phyloP scores from a whole-genome alignment of 805 yeast species.

The Schizosaccharomyces lindneri region DNA sequence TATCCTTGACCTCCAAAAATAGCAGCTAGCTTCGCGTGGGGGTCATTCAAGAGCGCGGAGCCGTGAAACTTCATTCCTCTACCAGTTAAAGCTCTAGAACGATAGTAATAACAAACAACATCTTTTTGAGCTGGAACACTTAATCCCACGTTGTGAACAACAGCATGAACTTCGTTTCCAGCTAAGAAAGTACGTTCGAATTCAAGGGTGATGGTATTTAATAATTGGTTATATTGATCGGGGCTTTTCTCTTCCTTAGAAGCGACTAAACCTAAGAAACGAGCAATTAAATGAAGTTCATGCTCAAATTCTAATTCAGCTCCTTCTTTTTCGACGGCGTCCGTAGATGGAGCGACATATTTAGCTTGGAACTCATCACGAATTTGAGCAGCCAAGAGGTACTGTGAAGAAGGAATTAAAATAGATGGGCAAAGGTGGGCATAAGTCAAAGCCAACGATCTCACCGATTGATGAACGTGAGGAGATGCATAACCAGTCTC shows the following conservation, averaged over 20 bases:
- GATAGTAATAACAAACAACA: constrained; percentile 57
- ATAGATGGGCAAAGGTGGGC: constrained; percentile 75
- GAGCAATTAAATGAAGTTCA: constrained; percentile 60
- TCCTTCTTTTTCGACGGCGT: constrained; percentile 53
- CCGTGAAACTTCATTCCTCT: constrained; percentile 26
- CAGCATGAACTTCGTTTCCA: constrained; percentile 64
- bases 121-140: constrained; percentile 44
- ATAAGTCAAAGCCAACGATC: constrained; percentile 67
- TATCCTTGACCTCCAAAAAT: constrained; percentile 98
- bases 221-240: constrained; percentile 43
- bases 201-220: constrained; percentile 47
- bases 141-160: constrained; percentile 38
- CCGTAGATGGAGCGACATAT: not conserved
- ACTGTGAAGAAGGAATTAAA: constrained; percentile 59
- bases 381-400: constrained; percentile 62
- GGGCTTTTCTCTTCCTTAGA: constrained; percentile 16
- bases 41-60: constrained; percentile 36
- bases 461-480: constrained; percentile 24
- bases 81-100: constrained; percentile 26
- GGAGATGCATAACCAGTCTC: constrained; percentile 21
- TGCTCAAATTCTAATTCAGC: constrained; percentile 76
- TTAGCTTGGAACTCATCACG: constrained; percentile 62
- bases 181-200: constrained; percentile 59
- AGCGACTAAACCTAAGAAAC: constrained; percentile 43
- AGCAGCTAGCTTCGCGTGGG: constrained; percentile 40